Evolutionary conservation across 2,329 filamentous ascomycete species (phyloP).

Genomic region (Parascedosporium putredinis): DNA sequence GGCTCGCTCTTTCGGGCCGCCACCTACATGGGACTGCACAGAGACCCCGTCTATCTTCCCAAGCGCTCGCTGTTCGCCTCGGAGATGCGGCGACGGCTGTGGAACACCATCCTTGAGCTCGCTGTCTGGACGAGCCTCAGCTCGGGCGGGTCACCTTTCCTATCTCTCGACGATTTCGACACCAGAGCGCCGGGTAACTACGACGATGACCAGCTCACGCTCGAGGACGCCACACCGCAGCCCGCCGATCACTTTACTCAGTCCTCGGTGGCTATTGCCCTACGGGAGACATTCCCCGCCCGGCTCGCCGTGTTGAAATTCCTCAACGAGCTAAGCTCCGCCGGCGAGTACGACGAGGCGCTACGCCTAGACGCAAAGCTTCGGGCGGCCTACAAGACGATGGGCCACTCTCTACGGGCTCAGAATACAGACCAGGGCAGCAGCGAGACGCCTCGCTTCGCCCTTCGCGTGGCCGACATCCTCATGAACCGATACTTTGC

Average conservation of each 20-base stretch:
- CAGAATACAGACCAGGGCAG: slow-evolving; percentile 12
- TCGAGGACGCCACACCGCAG: slow-evolving; percentile 19
- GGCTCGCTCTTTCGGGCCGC: slow-evolving; percentile 34
- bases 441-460: slow-evolving; percentile 23
- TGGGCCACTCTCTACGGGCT: slow-evolving; percentile 23
- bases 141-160: slow-evolving; percentile 34
- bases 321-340: slow-evolving; percentile 30
- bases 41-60: slow-evolving; percentile 32
- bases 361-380: slow-evolving; percentile 33
- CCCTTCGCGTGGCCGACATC: slow-evolving; percentile 36
- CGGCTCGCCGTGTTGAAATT: slow-evolving; percentile 31
- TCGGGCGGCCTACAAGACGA: slow-evolving; percentile 28
- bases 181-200: slow-evolving; percentile 37
- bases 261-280: slow-evolving; percentile 27
- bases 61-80: slow-evolving; percentile 22
- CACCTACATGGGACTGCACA: slow-evolving; percentile 39
- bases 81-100: slow-evolving; percentile 40
- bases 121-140: slow-evolving; percentile 32
- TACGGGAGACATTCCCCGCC: slow-evolving; percentile 30
- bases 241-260: slow-evolving; percentile 27
- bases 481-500: slow-evolving; percentile 44
- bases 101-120: slow-evolving; percentile 42
- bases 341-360: slow-evolving; percentile 31
- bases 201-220: slow-evolving; percentile 34
- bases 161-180: slow-evolving; percentile 35